Conservation (phyloP, 768 basidiomycete species). For the Hygrophorus russula region DNA sequence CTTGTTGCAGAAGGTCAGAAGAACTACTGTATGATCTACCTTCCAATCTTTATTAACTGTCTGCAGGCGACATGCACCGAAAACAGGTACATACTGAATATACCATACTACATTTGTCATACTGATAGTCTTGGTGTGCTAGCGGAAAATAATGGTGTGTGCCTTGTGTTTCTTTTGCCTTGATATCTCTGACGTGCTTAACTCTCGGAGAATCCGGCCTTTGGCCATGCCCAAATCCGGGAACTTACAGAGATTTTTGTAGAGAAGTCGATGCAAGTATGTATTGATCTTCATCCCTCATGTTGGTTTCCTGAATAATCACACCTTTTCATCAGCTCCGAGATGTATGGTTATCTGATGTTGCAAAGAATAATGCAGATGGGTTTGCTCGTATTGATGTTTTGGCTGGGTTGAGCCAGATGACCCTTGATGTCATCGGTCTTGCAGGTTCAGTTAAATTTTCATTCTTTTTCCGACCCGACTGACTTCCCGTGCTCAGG, state of each 20-base stretch:
- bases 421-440: conserved; percentile 71
- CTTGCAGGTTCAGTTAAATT: conserved; percentile 44
- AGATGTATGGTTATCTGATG: conserved; percentile 31
- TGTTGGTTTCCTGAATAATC: neutral
- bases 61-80: conserved; percentile 26
- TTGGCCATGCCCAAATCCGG: conserved; percentile 47
- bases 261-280: conserved; percentile 42
- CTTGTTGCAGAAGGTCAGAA: conserved; percentile 30
- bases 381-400: conserved; percentile 38
- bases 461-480: conserved; percentile 17
- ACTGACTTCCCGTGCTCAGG: conserved; percentile 12
- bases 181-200: neutral
- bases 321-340: conserved; percentile 26
- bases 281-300: neutral
- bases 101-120: neutral
- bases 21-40: neutral
- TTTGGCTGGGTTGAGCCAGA: conserved; percentile 51
- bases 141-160: conserved; percentile 35
- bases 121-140: neutral
- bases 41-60: neutral
- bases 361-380: conserved; percentile 11
- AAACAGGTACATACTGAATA: conserved; percentile 9
- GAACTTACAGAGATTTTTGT: conserved; percentile 47
- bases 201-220: conserved; percentile 46
- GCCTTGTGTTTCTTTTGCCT: neutral